phyloP scores from a whole-genome alignment of 2,329 filamentous ascomycete genomes.

The Monosporascus sp. region DNA sequence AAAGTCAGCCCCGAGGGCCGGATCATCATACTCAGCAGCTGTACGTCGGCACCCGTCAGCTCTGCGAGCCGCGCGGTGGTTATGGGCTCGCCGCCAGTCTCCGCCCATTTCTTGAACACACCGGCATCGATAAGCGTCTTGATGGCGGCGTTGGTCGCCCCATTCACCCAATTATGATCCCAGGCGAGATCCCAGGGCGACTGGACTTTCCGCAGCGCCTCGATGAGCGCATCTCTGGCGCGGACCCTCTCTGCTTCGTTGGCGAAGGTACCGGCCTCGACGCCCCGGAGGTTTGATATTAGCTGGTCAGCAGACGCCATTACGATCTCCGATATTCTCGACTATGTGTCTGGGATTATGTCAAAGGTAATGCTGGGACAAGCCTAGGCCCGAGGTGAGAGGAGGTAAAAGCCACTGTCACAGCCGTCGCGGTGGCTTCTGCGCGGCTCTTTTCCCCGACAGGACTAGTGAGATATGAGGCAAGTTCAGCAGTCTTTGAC shows the following conservation, averaged over 20 bases:
- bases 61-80: constrained; percentile 28
- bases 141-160: constrained; percentile 27
- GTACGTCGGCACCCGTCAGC: constrained; percentile 27
- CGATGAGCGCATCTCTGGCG: constrained; percentile 20
- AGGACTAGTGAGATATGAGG: too few relatives aligned
- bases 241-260: constrained; percentile 28
- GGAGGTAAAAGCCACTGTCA: not conserved
- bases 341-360: too few relatives aligned
- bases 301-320: not conserved
- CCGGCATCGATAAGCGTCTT: constrained; percentile 34
- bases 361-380: too few relatives aligned
- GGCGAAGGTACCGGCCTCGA: constrained; percentile 24
- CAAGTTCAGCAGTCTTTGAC: too few relatives aligned
- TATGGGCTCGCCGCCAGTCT: constrained; percentile 21
- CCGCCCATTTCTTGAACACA: constrained; percentile 31
- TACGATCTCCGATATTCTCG: not conserved
- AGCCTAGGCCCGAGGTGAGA: too few relatives aligned
- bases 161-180: constrained; percentile 31
- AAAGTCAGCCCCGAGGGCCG: not conserved
- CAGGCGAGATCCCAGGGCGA: constrained; percentile 34
- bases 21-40: constrained; percentile 25
- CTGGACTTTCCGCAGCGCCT: constrained; percentile 22
- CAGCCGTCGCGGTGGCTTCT: not conserved
- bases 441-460: too few relatives aligned
- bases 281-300: constrained; percentile 5